Evolutionary conservation across 2,329 filamentous ascomycete species (phyloP), one percentile per base, ranked within the genome.

Genomic region (Fonsecaea nubica): DNA sequence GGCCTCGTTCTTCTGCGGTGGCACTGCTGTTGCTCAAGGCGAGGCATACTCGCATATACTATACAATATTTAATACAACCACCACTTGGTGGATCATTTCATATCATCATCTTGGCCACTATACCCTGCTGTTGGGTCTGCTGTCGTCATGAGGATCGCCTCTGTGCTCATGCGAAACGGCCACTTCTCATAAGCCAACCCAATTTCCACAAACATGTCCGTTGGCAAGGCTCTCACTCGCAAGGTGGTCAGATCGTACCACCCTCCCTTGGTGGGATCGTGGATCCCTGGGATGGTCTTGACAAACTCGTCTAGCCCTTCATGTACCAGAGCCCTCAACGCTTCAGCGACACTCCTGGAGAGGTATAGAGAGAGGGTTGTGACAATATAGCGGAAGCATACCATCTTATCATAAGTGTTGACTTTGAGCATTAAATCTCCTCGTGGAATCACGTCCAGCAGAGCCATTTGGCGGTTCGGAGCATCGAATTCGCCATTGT

Each of bases 391-490:
- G 42, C 62, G 63, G 40, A 73, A 71, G 60, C 64, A 72, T 50
- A 69, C 62, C 60, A 65, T 63, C 40, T 69, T 71, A 42, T 69
- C 69, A 30, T 61, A 33, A 8, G 69, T 69, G 45, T 73, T 62
- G 72, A 89, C 87, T 64, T 80, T 81, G 12, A 82, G 75, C 18
- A 88, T 72, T 65, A 89, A 84, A 69, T 89, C 86, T 6, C 85
- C 85, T 57, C 86, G 81, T 45, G 84, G 80, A 64, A 83, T 77
- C 74, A 89, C 88, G 70, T 87, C 81, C 63, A 80, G 77, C 66
- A 74, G 63, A 2, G 66, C 67, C 64, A 74, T 60, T 5, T 62
- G 54, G 12, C 69, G 54, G 21, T 55, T 32, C 3, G 36, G 25
- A 13, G 70, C 67, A 12, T 55, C 42, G 63, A 73, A 72, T 35